A percentile compares a stretch with the other conserved stretches of the same genome.
Evolutionary conservation across 225 moss, liverwort and hornwort genomes (phyloP).

Genomic region (Asterella californica): DNA sequence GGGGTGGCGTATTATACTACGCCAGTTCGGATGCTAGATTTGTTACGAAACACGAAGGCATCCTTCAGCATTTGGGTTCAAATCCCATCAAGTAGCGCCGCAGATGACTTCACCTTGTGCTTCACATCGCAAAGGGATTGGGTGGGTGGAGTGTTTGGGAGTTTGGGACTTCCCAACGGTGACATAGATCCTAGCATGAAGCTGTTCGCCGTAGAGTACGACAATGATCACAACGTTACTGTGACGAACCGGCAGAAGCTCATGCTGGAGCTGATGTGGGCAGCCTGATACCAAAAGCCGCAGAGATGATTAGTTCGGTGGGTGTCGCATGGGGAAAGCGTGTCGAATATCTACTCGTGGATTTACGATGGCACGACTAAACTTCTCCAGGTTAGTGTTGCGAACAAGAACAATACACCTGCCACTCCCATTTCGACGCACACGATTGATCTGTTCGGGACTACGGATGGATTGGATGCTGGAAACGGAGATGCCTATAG

Average conservation of each 20-base stretch:
- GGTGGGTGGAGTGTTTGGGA: background rate
- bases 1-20: background rate
- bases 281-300: background rate
- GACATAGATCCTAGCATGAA: background rate
- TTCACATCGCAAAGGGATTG: background rate
- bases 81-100: background rate
- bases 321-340: background rate
- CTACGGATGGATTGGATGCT: constrained; percentile 22
- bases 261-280: constrained; percentile 21
- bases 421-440: background rate
- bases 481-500: constrained; percentile 29
- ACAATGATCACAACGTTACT: background rate
- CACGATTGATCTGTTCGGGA: background rate
- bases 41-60: background rate
- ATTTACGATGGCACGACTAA: constrained; percentile 12
- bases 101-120: constrained; percentile 29
- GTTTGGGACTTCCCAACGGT: constrained; percentile 5
- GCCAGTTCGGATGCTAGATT: constrained; percentile 5
- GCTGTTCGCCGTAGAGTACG: constrained; percentile 28
- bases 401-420: background rate
- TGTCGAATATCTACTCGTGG: constrained; percentile 11
- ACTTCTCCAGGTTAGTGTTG: constrained; percentile 16
- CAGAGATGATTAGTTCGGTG: background rate
- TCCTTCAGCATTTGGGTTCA: constrained; percentile 17
- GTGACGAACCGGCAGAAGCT: constrained; percentile 9